A percentile compares a stretch with the other conserved stretches of the same genome.
Evolutionary conservation across 2,329 filamentous ascomycete genomes (phyloP).

Genomic region (Fusarium napiforme): DNA sequence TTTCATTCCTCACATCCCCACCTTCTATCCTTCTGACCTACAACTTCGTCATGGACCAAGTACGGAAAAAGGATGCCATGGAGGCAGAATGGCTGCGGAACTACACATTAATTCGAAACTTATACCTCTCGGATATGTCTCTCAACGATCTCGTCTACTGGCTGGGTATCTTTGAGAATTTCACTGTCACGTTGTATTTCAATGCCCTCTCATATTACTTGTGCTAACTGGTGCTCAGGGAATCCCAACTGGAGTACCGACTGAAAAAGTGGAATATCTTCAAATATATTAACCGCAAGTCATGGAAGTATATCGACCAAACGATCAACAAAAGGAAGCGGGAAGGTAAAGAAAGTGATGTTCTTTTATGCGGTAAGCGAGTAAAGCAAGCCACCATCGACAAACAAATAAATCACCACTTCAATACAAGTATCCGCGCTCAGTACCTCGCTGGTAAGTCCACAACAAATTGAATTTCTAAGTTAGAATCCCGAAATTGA

Average conservation of each 20-base stretch:
- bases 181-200: not conserved
- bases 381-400: not conserved
- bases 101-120: not conserved
- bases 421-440: fast-evolving
- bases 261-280: not conserved
- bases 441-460: fast-evolving
- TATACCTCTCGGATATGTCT: not conserved
- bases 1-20: fast-evolving
- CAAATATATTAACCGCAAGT: fast-evolving
- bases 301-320: not conserved
- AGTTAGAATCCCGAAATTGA: fast-evolving
- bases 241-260: not conserved
- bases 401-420: not conserved
- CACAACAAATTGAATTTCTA: fast-evolving
- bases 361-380: not conserved
- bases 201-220: fast-evolving
- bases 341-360: not conserved
- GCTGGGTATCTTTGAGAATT: not conserved
- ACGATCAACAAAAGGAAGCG: not conserved
- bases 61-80: not conserved
- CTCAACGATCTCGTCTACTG: not conserved
- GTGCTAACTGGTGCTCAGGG: fast-evolving
- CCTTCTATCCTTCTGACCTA: not conserved
- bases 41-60: fast-evolving
- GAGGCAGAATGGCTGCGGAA: not conserved